Conservation (phyloP, 2,329 filamentous ascomycete genomes). For the Pyrenophora tritici-repentis region DNA sequence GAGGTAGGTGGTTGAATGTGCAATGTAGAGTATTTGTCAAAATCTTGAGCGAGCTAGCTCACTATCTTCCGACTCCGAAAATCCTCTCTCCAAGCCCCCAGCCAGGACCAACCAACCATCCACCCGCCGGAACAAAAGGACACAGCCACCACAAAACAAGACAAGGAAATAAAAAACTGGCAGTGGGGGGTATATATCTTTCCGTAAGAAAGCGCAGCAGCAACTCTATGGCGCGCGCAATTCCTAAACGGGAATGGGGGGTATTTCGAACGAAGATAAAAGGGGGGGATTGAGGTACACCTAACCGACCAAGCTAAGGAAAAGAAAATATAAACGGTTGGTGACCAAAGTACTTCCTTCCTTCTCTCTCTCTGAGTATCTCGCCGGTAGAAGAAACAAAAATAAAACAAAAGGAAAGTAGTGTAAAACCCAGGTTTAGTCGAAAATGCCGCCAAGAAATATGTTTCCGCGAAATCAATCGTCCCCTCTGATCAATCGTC, state of each 20-base stretch:
- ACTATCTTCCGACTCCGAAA: too few relatives aligned
- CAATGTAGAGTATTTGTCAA: too few relatives aligned
- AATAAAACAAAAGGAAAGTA: background rate
- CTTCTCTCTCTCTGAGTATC: too few relatives aligned
- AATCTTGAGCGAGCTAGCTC: too few relatives aligned
- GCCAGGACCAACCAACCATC: background rate
- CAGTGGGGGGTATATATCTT: conserved; percentile 44
- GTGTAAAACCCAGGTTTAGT: background rate
- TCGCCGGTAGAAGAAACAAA: too few relatives aligned
- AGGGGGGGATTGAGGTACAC: background rate
- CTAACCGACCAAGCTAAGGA: background rate
- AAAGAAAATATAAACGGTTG: conserved; percentile 3
- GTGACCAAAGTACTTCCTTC: background rate
- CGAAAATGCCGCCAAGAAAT: too few relatives aligned
- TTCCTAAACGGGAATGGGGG: background rate
- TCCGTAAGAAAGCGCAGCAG: background rate
- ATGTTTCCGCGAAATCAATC: too few relatives aligned
- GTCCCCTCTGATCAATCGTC: conserved; percentile 32
- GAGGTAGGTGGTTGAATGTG: too few relatives aligned
- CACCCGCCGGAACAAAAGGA: too few relatives aligned
- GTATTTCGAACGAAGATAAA: background rate
- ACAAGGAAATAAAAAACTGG: background rate
- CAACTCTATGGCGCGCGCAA: background rate
- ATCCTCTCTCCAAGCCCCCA: too few relatives aligned
- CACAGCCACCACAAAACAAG: too few relatives aligned